Percentiles rank a stretch among this genome's conserved stretches.
Evolutionary conservation across 768 basidiomycete species (phyloP).

Genomic region (Podaxis sp.): DNA sequence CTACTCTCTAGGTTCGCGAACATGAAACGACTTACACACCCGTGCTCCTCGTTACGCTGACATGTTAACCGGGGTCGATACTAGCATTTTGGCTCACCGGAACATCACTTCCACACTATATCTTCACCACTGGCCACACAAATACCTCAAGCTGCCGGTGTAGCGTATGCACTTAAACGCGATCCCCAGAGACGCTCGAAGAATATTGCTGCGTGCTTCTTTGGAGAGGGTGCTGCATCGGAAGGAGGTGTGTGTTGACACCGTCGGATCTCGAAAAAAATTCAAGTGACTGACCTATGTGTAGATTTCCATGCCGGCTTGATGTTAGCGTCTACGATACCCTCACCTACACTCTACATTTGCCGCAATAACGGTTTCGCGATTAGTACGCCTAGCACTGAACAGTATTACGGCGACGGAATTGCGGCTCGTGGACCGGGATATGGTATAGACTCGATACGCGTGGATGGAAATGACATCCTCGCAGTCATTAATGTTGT

Average conservation of each 20-base stretch:
- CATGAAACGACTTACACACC: not conserved
- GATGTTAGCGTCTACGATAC: constrained; percentile 73
- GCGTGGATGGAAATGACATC: constrained; percentile 93
- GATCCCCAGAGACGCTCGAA: constrained; percentile 64
- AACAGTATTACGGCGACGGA: constrained; percentile 92
- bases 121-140: constrained; percentile 93
- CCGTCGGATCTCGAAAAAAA: not conserved
- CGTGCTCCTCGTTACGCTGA: not conserved
- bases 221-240: constrained; percentile 92
- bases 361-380: constrained; percentile 90
- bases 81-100: constrained; percentile 82
- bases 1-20: not conserved
- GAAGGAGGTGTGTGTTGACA: constrained; percentile 60
- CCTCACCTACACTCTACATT: constrained; percentile 71
- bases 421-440: constrained; percentile 90
- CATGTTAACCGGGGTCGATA: constrained; percentile 12
- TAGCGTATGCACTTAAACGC: constrained; percentile 84
- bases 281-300: not conserved
- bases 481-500: constrained; percentile 79
- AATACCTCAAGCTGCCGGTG: constrained; percentile 93
- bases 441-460: constrained; percentile 88
- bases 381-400: constrained; percentile 86
- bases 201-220: constrained; percentile 84
- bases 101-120: constrained; percentile 90
- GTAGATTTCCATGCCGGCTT: constrained; percentile 91